Base-by-base conservation (phyloP, 2,329 filamentous ascomycete genomes). In the Cercospora beticola region DNA sequence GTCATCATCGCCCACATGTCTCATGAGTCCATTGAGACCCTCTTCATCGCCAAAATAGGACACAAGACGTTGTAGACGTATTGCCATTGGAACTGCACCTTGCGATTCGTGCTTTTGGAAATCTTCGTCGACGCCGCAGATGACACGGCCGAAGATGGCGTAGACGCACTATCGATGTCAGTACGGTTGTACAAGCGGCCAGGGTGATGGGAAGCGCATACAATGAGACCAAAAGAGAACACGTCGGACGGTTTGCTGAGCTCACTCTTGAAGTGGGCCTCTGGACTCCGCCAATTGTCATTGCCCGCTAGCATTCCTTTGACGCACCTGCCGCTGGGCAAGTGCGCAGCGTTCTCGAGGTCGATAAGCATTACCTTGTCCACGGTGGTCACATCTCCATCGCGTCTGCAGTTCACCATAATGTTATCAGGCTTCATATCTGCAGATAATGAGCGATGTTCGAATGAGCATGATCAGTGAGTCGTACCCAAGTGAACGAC, bases 281-380 rank as follows among this genome's bases (percentile, higher is more conserved):
- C 77, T 56, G 77, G 76, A 60, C 78, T 77, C 9, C 77, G 75
- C 77, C 76, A 78, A 58, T 77, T 76, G 14, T 76, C 72, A 57
- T 78, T 78, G 10, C 77, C 77, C 9, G 71, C 56, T 16, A 75
- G 71, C 72, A 75, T 76, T 14, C 75, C 75, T 66, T 75, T 76
- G 46, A 79, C 75, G 59, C 68, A 76, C 23, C 54, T 58, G 62
- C 73, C 74, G 5, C 72, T 71, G 1, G 78, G 78, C 21, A 81
- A 71, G 70, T 80, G 74, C 9, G 79, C 79, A 10, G 78, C 76
- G 68, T 78, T 78, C 60, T 79, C 76, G 26, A 79, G 65, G 65
- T 78, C 77, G 21, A 66, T 71, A 26, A 79, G 52, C 40, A 76
- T 73, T 1, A 76, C 75, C 56, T 70, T 36, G 43, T 76, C 69